Conservation (phyloP, 2,329 filamentous ascomycete species). For the Tolypocladium sp. region DNA sequence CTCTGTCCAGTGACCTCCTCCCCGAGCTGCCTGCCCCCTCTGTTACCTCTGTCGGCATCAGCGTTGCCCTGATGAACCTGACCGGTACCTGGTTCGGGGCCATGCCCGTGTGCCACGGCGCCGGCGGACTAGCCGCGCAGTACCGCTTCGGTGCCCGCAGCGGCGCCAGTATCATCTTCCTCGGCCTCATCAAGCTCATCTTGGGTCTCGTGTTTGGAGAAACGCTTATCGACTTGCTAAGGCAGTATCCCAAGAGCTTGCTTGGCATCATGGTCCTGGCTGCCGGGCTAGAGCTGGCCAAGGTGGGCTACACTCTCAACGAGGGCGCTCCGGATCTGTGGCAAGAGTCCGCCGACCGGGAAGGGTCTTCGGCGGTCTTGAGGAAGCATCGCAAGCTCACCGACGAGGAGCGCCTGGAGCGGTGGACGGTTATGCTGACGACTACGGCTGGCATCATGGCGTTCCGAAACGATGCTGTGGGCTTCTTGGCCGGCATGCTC, state of each 20-base stretch:
- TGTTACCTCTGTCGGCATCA: slow-evolving; percentile 70
- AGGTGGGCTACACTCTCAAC: slow-evolving; percentile 77
- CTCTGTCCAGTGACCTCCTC: slow-evolving; percentile 69
- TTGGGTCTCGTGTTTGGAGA: slow-evolving; percentile 70
- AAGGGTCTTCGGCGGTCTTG: slow-evolving; percentile 14
- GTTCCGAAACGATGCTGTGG: slow-evolving; percentile 83
- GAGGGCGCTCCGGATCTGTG: slow-evolving; percentile 55
- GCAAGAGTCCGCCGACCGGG: slow-evolving; percentile 40
- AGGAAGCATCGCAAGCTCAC: slow-evolving; percentile 44
- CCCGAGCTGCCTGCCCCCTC: slow-evolving; percentile 58
- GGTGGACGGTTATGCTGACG: slow-evolving; percentile 86
- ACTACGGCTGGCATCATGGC: slow-evolving; percentile 75
- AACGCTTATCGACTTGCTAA: slow-evolving; percentile 61
- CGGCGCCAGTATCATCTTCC: slow-evolving; percentile 70
- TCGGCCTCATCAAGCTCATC: slow-evolving; percentile 66
- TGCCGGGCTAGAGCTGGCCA: slow-evolving; percentile 77
- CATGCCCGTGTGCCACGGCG: slow-evolving; percentile 93
- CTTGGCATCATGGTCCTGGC: slow-evolving; percentile 86
- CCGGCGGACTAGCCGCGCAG: slow-evolving; percentile 83
- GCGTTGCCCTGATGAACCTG: slow-evolving; percentile 77
- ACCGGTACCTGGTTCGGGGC: slow-evolving; percentile 83
- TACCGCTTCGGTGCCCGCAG: slow-evolving; percentile 86
- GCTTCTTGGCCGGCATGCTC: slow-evolving; percentile 72
- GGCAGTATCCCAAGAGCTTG: slow-evolving; percentile 64
- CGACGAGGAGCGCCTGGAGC: slow-evolving; percentile 60